Evolutionary conservation across 805 yeast genomes (phyloP).

Genomic region (Tetrapisispora iriomotensis): DNA sequence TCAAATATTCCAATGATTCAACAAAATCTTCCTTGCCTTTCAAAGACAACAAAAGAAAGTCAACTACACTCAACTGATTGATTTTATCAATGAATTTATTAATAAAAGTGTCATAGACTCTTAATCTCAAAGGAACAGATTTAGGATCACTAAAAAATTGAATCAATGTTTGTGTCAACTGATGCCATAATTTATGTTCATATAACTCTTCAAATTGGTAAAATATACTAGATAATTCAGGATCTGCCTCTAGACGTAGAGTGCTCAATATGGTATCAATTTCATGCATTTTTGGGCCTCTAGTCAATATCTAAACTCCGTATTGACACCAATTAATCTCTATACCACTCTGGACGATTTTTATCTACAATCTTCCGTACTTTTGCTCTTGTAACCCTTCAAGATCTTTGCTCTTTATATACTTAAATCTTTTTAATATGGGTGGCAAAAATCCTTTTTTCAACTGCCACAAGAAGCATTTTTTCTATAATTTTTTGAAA

Average conservation of each 20-base stretch:
- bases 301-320: too few relatives aligned
- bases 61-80: constrained; percentile 70
- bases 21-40: constrained; percentile 33
- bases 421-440: too few relatives aligned
- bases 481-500: too few relatives aligned
- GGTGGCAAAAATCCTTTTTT: too few relatives aligned
- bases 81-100: constrained; percentile 55
- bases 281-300: constrained; percentile 18
- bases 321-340: too few relatives aligned
- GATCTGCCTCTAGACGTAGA: constrained; percentile 56
- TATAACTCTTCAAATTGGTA: constrained; percentile 63
- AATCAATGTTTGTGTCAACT: constrained; percentile 60
- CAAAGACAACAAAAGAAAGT: constrained; percentile 53
- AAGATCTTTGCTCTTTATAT: too few relatives aligned
- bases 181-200: constrained; percentile 92
- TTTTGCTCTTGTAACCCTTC: too few relatives aligned
- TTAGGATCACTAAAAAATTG: constrained; percentile 50
- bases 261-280: constrained; percentile 29
- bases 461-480: too few relatives aligned
- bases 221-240: constrained; percentile 46
- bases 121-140: constrained; percentile 47
- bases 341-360: too few relatives aligned
- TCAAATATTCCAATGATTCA: constrained; percentile 45
- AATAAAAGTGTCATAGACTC: constrained; percentile 64
- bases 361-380: too few relatives aligned